A percentile compares a stretch with the other conserved stretches of the same genome.
Conservation (phyloP, 148 eudicot species). For the Polygonum aviculare region DNA sequence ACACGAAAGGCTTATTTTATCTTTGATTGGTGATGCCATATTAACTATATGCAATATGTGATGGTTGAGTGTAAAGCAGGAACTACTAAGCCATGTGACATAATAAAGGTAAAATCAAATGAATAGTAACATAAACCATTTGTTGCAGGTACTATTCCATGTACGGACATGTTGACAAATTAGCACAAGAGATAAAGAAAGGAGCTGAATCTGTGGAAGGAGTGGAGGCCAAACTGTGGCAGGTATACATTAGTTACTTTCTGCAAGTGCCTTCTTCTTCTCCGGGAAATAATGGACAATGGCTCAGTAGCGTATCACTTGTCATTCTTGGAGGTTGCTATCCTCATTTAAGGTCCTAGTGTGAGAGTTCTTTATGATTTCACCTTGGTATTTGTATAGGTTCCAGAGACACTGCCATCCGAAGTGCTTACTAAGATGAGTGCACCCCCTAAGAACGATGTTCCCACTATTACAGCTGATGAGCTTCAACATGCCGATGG, state of each 20-base stretch:
- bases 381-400: constrained; percentile 28
- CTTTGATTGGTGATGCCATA: neutral
- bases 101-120: neutral
- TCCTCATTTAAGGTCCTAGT: neutral
- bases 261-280: neutral
- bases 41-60: neutral
- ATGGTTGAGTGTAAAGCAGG: no score
- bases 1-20: neutral
- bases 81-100: neutral
- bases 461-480: constrained; percentile 51
- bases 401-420: constrained; percentile 58
- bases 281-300: neutral
- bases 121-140: neutral
- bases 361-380: neutral
- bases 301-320: neutral
- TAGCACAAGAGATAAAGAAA: constrained; percentile 75
- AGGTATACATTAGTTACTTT: constrained; percentile 30
- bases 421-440: constrained; percentile 76
- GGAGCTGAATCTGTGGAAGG: constrained; percentile 95
- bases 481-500: constrained; percentile 85
- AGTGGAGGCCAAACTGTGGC: constrained; percentile 85
- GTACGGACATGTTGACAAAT: constrained; percentile 89
- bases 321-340: neutral
- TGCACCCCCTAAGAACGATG: constrained; percentile 73
- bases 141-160: constrained; percentile 74